These are phyloP conservation scores for Boletus mariae DNA, from an alignment of 1,284 basidiomycete species.

Conservation along the genomic window DNA sequence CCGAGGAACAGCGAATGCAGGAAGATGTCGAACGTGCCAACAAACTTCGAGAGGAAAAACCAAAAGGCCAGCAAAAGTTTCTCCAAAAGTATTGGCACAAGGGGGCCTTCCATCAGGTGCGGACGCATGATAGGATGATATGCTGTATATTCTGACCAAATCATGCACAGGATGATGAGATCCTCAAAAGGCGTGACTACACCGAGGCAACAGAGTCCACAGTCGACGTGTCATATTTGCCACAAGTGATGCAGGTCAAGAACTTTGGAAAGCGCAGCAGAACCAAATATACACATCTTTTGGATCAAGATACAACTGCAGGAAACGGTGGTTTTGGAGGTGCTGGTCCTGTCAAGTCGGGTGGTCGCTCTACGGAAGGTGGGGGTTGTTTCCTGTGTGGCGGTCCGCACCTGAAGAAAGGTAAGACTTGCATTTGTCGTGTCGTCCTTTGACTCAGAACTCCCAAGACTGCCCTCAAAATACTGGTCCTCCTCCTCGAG, in stretches of 20 bases:
- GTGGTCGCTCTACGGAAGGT: constrained; percentile 52
- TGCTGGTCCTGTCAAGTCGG: constrained; percentile 49
- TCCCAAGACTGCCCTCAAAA: constrained; percentile 71
- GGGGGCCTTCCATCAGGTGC: constrained; percentile 94
- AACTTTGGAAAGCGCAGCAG: constrained; percentile 92
- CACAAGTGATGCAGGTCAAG: constrained; percentile 95
- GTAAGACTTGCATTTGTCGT: constrained; percentile 36
- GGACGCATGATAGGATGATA: constrained; percentile 11
- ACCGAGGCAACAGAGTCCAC: constrained; percentile 87
- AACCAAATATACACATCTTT: constrained; percentile 93
- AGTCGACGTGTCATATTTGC: constrained; percentile 81
- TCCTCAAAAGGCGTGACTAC: constrained; percentile 82
- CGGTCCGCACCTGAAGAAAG: constrained; percentile 86
- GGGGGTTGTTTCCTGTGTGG: constrained; percentile 89
- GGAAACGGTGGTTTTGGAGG: constrained; percentile 67
- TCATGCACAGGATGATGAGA: constrained; percentile 72
- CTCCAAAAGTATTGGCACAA: constrained; percentile 99
- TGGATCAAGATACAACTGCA: constrained; percentile 89
- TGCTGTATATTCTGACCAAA: constrained; percentile 11
- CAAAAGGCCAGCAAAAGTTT: constrained; percentile 87
- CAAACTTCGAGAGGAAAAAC: constrained; percentile 76
- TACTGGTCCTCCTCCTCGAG: constrained; percentile 43
- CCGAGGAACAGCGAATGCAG: constrained; percentile 85
- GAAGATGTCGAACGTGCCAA: constrained; percentile 89
- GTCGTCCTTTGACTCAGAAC: constrained; percentile 6